Evolutionary conservation across 148 eudicot species (phyloP), one percentile per base, ranked within the genome.

Genomic region (Chenopodium quinoa): DNA sequence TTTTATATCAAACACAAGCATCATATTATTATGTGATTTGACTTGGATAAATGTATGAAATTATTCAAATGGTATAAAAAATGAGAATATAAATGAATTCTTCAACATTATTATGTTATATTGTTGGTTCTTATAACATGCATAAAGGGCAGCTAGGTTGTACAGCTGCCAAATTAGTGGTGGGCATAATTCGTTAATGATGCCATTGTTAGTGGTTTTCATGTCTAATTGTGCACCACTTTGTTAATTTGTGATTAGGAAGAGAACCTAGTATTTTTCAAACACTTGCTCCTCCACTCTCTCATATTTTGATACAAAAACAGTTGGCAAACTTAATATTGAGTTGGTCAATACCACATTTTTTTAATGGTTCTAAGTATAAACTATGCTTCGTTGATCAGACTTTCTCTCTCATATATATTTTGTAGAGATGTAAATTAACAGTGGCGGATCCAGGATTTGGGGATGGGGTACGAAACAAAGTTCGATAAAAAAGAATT

Each of bases 151-250:
- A 75, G 65, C n/a, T 40, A 40, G 44, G 6, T 65, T 66, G 56
- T 62, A 62, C 16, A 9, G 34, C 37, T 67, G 71, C 19, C 19
- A 67, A 66, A 10, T 56, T 67, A 67, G 31, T 78, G 60, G 73
- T 78, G 73, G 62, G 80, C 2, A 67, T 67, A 65, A 66, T 78
- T 65, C 60, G 56, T 65, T 44, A 34, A 60, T 67, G 62, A 66
- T 78, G 73, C 80, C 78, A 37, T 67, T 5, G 6, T 47, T 67
- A 65, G 54, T 77, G 80, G 60, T 78, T 65, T 46, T 47, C 73
- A 47, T 46, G 73, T 78, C n/a, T 22, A 78, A 65, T 78, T 78
- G 27, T 2, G 23, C 80, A 47, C 73, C 67, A 67, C 19, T 50
- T 78, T 17, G 0, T 12, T 34, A 6, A 2, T 7, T 40, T 40